phyloP scores from a whole-genome alignment of 768 basidiomycete genomes.

The Cantharellus cinnabarinus region DNA sequence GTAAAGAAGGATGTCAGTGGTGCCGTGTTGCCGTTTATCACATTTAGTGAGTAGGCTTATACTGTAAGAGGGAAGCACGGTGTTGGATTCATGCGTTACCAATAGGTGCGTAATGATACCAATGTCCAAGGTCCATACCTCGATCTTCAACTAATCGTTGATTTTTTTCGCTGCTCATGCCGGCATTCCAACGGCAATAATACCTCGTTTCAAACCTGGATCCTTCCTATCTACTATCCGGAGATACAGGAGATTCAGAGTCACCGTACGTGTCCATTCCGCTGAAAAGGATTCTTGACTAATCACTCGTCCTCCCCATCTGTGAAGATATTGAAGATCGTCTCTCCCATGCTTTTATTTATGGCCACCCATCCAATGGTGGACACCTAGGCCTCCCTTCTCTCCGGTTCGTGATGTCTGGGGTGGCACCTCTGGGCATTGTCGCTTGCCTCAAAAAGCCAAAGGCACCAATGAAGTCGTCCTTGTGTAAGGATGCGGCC shows the following conservation, averaged over 20 bases:
- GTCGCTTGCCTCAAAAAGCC: not conserved
- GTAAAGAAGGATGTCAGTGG: slow-evolving; percentile 2
- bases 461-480: not conserved
- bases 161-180: slow-evolving; percentile 1
- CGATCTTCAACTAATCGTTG: not conserved
- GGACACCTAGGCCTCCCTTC: slow-evolving; percentile 43
- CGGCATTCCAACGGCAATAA: slow-evolving; percentile 9
- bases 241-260: slow-evolving; percentile 16
- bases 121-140: too few relatives aligned
- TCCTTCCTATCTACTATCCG: slow-evolving; percentile 16
- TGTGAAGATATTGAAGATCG: slow-evolving; percentile 26
- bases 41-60: slow-evolving; percentile 2
- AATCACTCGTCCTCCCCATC: not conserved
- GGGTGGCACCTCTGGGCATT: slow-evolving; percentile 49
- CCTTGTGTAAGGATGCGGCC: slow-evolving; percentile 1
- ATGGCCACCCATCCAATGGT: slow-evolving; percentile 40
- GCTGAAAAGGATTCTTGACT: not conserved
- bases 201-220: slow-evolving; percentile 19
- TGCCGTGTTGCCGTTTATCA: slow-evolving; percentile 9
- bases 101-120: too few relatives aligned
- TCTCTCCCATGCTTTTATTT: slow-evolving; percentile 69
- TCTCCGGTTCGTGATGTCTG: slow-evolving; percentile 38
- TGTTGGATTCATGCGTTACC: not conserved
- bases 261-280: not conserved
- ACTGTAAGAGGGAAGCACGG: slow-evolving; percentile 1